Evolutionary conservation across 164 flowering plant genomes (phyloP), one percentile per base, ranked within the genome.

Genomic region (Nymphaea thermarum): DNA sequence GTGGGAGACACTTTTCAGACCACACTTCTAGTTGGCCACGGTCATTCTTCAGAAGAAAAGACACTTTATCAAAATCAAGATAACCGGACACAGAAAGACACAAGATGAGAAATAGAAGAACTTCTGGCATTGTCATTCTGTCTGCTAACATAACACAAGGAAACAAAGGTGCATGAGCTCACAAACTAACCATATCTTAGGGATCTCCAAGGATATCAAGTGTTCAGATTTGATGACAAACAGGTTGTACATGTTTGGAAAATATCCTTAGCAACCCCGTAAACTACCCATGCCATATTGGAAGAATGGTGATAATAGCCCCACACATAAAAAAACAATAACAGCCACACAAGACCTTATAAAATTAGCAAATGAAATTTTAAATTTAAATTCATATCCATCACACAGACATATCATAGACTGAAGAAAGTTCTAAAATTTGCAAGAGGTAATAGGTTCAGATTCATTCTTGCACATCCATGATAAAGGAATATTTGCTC

Each of bases 1-100:
- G 95, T 25, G 99, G 99, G 53, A 94, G 93, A 77, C 99, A 88
- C 80, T 91, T 94, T 77, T 91, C 96, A 51, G 95, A 89, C 99
- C 97, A 94, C 42, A 87, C 96, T 67, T 94, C 99, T 74, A 94
- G 97, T 79, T 83, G 91, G 66, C 99, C 99, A 47, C 93, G 93
- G 69, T 91, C 97, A 72, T 94, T 91, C 99, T 91, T 71, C 7
- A 47, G 55, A 47, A 47, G 11, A 47, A 47, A 47, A 6, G 55
- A 4, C 55, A 47, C 55, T 6, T 6, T 2, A 47, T 47, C 55
- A 47, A 7, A 47, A 47, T 6, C 55, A 47, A 7, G 12, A 47
- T 6, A 7, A 47, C 55, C 1, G 36, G 36, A 25, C 36, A 47
- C 5, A 12, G 11, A 4, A 2, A 12, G 11, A 47, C 55, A 47